phyloP scores from a whole-genome alignment of 495 filamentous ascomycete species.

The Hypoxylon lenormandii region DNA sequence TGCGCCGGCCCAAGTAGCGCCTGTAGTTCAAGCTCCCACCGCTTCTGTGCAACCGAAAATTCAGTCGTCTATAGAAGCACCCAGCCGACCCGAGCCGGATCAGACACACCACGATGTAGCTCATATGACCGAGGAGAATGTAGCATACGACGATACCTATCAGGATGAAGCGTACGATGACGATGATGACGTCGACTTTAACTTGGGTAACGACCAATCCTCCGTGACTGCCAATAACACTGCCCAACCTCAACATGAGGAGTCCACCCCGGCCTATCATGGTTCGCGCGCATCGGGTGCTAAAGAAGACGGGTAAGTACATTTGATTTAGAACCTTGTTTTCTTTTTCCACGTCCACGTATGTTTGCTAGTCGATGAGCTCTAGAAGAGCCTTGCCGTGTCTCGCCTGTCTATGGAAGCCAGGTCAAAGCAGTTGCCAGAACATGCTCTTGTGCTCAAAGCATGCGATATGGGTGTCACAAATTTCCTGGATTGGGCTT shows the following conservation, averaged over 20 bases:
- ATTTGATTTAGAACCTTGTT: slow-evolving; percentile 45
- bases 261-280: slow-evolving; percentile 47
- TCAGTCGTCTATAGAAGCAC: slow-evolving; percentile 30
- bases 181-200: slow-evolving; percentile 73
- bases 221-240: slow-evolving; percentile 47
- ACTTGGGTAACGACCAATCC: slow-evolving; percentile 62
- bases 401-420: slow-evolving; percentile 23
- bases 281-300: slow-evolving; percentile 71
- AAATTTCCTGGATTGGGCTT: slow-evolving; percentile 14
- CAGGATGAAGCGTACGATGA: slow-evolving; percentile 65
- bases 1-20: slow-evolving; percentile 53
- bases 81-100: slow-evolving; percentile 31
- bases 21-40: slow-evolving; percentile 22
- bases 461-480: slow-evolving; percentile 8
- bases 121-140: slow-evolving; percentile 56
- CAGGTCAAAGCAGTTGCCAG: slow-evolving; percentile 18
- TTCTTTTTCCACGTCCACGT: slow-evolving; percentile 37
- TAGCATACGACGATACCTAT: slow-evolving; percentile 67
- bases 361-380: slow-evolving; percentile 26
- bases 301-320: slow-evolving; percentile 99
- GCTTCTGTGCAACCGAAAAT: slow-evolving; percentile 23
- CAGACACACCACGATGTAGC: slow-evolving; percentile 30
- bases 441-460: slow-evolving; percentile 22
- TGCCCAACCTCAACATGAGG: slow-evolving; percentile 54
- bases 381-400: slow-evolving; percentile 26